Conservation (phyloP, 108 stramenopile species). For the Fistulifera pelliculosa region DNA sequence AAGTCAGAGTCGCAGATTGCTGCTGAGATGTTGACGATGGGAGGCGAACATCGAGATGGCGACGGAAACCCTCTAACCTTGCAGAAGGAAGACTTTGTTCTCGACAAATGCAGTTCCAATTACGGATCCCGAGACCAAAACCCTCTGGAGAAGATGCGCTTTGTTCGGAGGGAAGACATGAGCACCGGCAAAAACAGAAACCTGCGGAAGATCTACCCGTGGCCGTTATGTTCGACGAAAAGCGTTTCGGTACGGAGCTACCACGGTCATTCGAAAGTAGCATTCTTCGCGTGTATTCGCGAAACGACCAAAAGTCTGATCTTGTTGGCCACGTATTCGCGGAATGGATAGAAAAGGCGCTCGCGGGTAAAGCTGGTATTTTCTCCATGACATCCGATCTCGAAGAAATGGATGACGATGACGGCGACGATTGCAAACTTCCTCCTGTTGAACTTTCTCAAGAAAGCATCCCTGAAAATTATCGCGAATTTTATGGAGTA, state of each 20-base stretch:
- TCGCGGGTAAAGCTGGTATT: background rate
- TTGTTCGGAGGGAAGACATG: constrained; percentile 37
- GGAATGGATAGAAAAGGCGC: constrained; percentile 13
- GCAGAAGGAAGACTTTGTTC: constrained; percentile 45
- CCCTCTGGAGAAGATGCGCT: constrained; percentile 63
- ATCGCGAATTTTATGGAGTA: background rate
- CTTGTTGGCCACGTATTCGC: constrained; percentile 34
- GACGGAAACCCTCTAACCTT: constrained; percentile 6
- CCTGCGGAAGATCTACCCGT: constrained; percentile 31
- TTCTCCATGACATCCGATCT: constrained; percentile 3
- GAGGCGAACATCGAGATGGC: constrained; percentile 13
- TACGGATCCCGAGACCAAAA: constrained; percentile 56
- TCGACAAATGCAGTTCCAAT: constrained; percentile 51
- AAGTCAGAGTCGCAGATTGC: constrained; percentile 15
- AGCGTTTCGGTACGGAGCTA: background rate
- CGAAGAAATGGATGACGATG: background rate
- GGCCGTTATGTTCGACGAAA: constrained; percentile 24
- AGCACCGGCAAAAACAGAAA: constrained; percentile 13
- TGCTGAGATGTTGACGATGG: constrained; percentile 15
- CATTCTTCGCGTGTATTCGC: constrained; percentile 41
- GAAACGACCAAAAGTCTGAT: constrained; percentile 25
- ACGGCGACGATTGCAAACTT: background rate
- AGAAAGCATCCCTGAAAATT: constrained; percentile 18
- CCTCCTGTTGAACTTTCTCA: constrained; percentile 20
- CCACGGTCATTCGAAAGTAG: constrained; percentile 27